Base-by-base conservation (phyloP, 306 rosid species). In the Trifolium fragiferum region DNA sequence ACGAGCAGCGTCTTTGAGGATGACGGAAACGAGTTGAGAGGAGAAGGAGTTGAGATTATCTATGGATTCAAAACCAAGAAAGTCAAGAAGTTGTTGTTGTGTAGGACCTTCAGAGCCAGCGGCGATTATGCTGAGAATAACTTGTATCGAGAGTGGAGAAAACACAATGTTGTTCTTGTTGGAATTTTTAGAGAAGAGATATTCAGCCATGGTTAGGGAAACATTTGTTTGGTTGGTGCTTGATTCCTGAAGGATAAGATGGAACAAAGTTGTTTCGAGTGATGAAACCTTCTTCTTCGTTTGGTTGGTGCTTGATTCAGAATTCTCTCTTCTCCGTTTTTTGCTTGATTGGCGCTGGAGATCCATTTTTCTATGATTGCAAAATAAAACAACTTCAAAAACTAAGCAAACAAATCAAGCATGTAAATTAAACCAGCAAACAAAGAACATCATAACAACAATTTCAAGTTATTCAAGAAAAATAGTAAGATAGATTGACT, bases 61-160 rank as follows among this genome's bases (percentile, higher is more conserved):
- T 8, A 7, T n/a, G 3, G 54, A 47, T 15, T 47, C 1, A 5
- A 7, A 47, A 1, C 0, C 20, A 10, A 47, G 54, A 19, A 15
- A 47, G 18, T 15, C 8, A 1, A 47, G 20, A 47, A 47, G 19
- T 0, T 47, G 54, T 15, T 47, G 8, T 6, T 15, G 9, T 5
- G 54, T 47, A 20, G 54, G 3, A n/a, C 55, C 55, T 21, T 49
- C 21, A 49, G 55, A n/a, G 20, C 55, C 55, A n/a, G 20, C 55
- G 7, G 55, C 55, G 8, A 49, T 49, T 21, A 93, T 67, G 85
- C 98, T 88, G 0, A 93, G 84, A 38, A 89, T 81, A 9, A 86
- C 86, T 43, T 93, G 91, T 51, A 93, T 54, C 38, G 96, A 93
- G 37, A 87, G 63, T 9, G 97, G 98, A 54, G 98, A 93, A 72